A percentile compares a stretch with the other conserved stretches of the same genome.
Evolutionary conservation across 441 rosid genomes (phyloP).

Genomic region (Theobroma grandiflorum): DNA sequence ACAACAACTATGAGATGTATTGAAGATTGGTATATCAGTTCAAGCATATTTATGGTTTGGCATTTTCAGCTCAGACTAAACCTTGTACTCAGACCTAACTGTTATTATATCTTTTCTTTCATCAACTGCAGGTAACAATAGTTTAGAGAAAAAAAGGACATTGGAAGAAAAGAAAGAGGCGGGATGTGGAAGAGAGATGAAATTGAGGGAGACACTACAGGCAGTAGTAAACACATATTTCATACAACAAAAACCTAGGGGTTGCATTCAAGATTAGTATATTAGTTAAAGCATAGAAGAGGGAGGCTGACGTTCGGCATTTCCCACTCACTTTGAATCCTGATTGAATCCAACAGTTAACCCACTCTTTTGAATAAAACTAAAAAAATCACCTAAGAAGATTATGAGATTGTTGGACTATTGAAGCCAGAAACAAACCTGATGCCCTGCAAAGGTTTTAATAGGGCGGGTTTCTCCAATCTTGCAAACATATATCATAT

Average conservation of each 20-base stretch:
- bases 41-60: not conserved
- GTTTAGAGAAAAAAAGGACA: not conserved
- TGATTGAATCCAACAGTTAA: constrained; percentile 3
- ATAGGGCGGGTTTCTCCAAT: constrained; percentile 84
- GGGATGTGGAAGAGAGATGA: not conserved
- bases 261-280: constrained; percentile 10
- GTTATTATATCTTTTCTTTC: not conserved
- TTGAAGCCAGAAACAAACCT: constrained; percentile 58
- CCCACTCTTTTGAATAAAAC: not conserved
- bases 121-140: constrained; percentile 16
- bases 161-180: not conserved
- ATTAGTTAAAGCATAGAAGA: constrained; percentile 3
- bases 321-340: constrained; percentile 14
- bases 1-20: not conserved
- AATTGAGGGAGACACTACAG: not conserved
- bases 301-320: not conserved
- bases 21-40: not conserved
- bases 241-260: not conserved
- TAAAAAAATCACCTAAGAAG: constrained; percentile 2
- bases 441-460: constrained; percentile 90
- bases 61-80: not conserved
- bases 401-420: constrained; percentile 16
- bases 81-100: not conserved
- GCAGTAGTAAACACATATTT: not conserved
- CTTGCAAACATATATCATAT: constrained; percentile 95